Percentiles rank a stretch among this genome's conserved stretches.
These are phyloP conservation scores for Arachis hypogaea DNA, from an alignment of 306 rosid genomes.

Conservation along the genomic window DNA sequence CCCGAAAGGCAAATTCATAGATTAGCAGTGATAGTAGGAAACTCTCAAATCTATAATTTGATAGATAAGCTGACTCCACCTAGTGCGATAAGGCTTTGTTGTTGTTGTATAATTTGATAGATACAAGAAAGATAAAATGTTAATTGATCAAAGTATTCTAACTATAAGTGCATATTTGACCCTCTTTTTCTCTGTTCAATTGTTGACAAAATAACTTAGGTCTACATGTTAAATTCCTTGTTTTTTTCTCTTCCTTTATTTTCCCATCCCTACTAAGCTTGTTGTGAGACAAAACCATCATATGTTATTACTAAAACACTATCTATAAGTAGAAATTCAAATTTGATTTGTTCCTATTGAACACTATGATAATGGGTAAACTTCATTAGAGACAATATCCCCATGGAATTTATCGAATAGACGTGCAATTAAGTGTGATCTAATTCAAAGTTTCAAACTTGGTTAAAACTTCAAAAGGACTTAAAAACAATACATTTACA, in stretches of 20 bases:
- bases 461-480: not conserved
- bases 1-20: not conserved
- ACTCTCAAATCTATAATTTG: constrained; percentile 17
- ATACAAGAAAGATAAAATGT: not conserved
- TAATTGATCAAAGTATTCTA: not conserved
- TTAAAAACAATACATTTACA: not conserved
- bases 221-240: not conserved
- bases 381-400: constrained; percentile 15
- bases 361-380: constrained; percentile 13
- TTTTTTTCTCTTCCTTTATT: not conserved
- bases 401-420: constrained; percentile 1
- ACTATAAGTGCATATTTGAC: too few species aligned
- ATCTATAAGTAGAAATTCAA: not conserved
- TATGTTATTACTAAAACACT: constrained; percentile 9
- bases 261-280: not conserved
- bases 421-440: not conserved
- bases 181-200: not conserved
- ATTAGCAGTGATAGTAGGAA: not conserved
- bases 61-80: too few species aligned
- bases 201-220: not conserved
- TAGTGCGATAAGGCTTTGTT: too few species aligned
- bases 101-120: not conserved
- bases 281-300: not conserved
- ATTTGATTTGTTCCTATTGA: constrained; percentile 10
- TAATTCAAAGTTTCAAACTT: constrained; percentile 24